Percentiles rank a stretch among this genome's conserved stretches.
These are phyloP conservation scores for Acephala macrosclerotiorum DNA, from an alignment of 2,329 filamentous ascomycete species.

Conservation along the genomic window DNA sequence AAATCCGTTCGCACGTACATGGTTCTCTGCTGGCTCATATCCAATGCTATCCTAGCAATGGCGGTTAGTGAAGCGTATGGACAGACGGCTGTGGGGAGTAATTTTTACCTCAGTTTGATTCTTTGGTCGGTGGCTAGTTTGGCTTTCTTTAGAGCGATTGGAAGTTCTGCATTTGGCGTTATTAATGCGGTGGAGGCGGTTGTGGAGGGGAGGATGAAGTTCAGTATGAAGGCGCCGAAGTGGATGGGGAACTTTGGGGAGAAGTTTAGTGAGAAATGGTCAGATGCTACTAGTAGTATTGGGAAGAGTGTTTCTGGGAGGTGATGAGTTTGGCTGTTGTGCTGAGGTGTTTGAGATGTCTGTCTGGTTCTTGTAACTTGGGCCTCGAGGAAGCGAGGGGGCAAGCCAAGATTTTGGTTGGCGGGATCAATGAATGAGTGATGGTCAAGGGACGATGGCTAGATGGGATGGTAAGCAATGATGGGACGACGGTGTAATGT, in stretches of 20 bases:
- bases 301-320: slow-evolving; percentile 38
- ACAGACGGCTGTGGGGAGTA: slow-evolving; percentile 73
- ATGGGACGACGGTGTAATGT: slow-evolving; percentile 1
- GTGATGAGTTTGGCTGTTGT: neutral
- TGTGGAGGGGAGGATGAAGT: slow-evolving; percentile 79
- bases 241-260: slow-evolving; percentile 42
- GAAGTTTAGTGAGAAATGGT: slow-evolving; percentile 37
- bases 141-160: slow-evolving; percentile 87
- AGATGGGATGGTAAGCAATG: neutral
- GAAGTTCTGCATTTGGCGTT: slow-evolving; percentile 80
- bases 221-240: slow-evolving; percentile 41
- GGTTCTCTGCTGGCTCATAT: slow-evolving; percentile 93
- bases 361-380: neutral
- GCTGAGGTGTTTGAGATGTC: neutral
- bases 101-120: slow-evolving; percentile 92
- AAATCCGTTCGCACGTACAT: slow-evolving; percentile 97
- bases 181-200: slow-evolving; percentile 85
- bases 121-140: slow-evolving; percentile 89
- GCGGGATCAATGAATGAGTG: neutral
- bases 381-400: neutral
- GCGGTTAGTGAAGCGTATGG: slow-evolving; percentile 86
- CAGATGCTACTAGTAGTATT: slow-evolving; percentile 41
- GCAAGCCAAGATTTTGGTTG: neutral
- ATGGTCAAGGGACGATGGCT: neutral
- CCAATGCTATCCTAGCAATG: slow-evolving; percentile 94